Conservation (phyloP, 495 filamentous ascomycete genomes). For the Daldinia grandis region DNA sequence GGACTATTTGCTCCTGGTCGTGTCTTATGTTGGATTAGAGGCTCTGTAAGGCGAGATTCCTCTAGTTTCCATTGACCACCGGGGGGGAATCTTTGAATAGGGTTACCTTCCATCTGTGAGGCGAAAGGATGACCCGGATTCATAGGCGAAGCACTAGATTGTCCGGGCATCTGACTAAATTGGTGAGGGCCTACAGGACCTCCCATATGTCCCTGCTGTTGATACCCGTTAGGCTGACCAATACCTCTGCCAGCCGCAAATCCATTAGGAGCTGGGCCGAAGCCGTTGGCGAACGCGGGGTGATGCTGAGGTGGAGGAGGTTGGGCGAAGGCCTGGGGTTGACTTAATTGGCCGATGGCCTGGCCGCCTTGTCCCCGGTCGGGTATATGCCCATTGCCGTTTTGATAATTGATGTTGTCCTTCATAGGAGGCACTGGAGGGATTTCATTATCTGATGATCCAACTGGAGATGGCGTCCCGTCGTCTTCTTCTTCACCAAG, state of each 20-base stretch:
- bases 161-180: constrained; percentile 17
- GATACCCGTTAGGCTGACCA: constrained; percentile 32
- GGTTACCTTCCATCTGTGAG: constrained; percentile 38
- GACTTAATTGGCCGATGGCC: constrained; percentile 6
- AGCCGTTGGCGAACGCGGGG: constrained; percentile 14
- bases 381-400: constrained; percentile 37
- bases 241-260: constrained; percentile 39
- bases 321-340: constrained; percentile 32
- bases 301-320: constrained; percentile 34
- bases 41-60: constrained; percentile 55
- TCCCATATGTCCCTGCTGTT: constrained; percentile 35
- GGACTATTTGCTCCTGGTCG: constrained; percentile 50
- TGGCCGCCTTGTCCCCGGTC: constrained; percentile 14
- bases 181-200: constrained; percentile 31
- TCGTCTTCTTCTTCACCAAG: constrained; percentile 37
- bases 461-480: constrained; percentile 38
- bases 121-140: constrained; percentile 33
- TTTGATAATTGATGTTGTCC: constrained; percentile 27
- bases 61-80: constrained; percentile 53
- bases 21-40: constrained; percentile 52
- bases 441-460: constrained; percentile 37
- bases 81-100: constrained; percentile 39
- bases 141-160: constrained; percentile 26
- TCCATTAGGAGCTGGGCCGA: constrained; percentile 39
- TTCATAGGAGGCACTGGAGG: constrained; percentile 33